Evolutionary conservation across 371 early-diverging fungal species (phyloP), one percentile per base, ranked within the genome.

Genomic region (Synchytrium microbalum): DNA sequence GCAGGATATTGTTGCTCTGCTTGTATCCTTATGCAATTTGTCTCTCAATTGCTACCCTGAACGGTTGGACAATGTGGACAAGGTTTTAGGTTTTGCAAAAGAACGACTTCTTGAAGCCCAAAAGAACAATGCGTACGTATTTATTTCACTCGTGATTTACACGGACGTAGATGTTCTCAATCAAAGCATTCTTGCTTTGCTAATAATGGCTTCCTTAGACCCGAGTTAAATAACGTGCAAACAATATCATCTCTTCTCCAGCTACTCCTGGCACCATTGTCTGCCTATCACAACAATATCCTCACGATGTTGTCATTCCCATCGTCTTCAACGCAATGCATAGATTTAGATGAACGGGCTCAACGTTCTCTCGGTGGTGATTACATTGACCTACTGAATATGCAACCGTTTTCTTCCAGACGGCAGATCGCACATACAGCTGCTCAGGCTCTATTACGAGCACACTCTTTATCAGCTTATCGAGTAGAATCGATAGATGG

Each of bases 41-140:
- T 88, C 94, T 16, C 72, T 96, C n/a, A 89, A 91, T 56, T 93
- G 95, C 71, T 94, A 95, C 64, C 95, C 96, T 16, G 90, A 91
- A 16, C 83, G 84, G 29, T 68, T 91, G 27, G 88, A 84, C 33
- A 88, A 93, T 63, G 88, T 93, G 1, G 93, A 94, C 72, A 83
- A 86, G 68, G 89, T 97, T 51, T 79, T 96, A 27, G 87, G 83
- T 2, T 93, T 90, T 77, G 88, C 92, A 30, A 85, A 70, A 31
- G 77, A 74, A 25, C 60, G 68, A 29, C 62, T 77, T 2, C 33
- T 64, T 57, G 70, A 74, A 29, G 76, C 74, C 2, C 67, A 75
- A n/a, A 60, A 69, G 38, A 58, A 65, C 5, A 76, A 74, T 23
- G 27, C 67, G 67, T 67, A 33, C 25, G 63, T 64, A 64, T 60